Evolutionary conservation across 2,329 filamentous ascomycete species (phyloP), one percentile per base, ranked within the genome.

Genomic region (Cryphonectria nitschkei): DNA sequence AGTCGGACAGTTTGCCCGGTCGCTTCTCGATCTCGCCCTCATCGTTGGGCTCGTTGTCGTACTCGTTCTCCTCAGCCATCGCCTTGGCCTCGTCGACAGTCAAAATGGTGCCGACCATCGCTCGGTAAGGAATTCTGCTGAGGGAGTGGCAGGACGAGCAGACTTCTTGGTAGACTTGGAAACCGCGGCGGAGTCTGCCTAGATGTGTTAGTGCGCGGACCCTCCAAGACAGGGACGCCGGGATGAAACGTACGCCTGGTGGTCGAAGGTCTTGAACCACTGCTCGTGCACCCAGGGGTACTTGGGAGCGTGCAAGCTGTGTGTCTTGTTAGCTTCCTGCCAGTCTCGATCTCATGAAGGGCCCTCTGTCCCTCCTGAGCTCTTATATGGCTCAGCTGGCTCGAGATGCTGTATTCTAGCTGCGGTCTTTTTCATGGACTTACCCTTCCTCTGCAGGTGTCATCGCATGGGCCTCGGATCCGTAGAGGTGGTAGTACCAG

Each of bases 151-250:
- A 99, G 78, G 94, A 94, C 74, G 95, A 90, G 89, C 96, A 99
- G 80, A 99, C 96, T 86, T 99, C 96, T 77, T 92, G 94, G 89
- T 99, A 99, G 81, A 99, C 96, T 86, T 97, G 95, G 90, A 98
- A 99, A 85, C 96, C 96, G 87, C 96, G 95, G 83, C 96, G 96
- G 76, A 99, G 94, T 79, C 95, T 97, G 76, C 56, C 50, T 87
- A 90, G 74, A 75, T 68, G 69, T 71, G 71, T 72, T 61, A 74
- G 73, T 69, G 46, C 29, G 65, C 39, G 16, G n/a, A 41, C 16
- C 41, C 56, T 68, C 72, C 14, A 29, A 64, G 43, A n/a, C 39
- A 50, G 62, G 43, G 68, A 69, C 66, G 50, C 70, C 60, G 68
- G 67, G 71, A 41, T 73, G 65, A 75, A 75, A 86, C 94, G 92